These are phyloP conservation scores for Barnettozyma californica DNA, from an alignment of 805 yeast species.

Conservation along the genomic window DNA sequence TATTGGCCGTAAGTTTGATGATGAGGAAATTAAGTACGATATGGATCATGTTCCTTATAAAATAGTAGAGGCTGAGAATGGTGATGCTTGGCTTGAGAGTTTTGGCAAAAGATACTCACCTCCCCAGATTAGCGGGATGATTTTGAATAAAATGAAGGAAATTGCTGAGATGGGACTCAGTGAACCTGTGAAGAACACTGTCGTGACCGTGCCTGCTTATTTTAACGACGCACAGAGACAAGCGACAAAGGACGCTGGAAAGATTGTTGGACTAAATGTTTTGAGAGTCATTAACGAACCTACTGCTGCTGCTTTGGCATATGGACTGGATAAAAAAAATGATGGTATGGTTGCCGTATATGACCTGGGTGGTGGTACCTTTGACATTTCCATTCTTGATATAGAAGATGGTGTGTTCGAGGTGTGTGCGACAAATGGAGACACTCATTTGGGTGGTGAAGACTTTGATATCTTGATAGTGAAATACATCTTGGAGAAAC, in stretches of 20 bases:
- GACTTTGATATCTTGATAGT: constrained; percentile 66
- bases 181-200: constrained; percentile 54
- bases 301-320: constrained; percentile 81
- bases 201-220: constrained; percentile 79
- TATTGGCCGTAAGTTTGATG: constrained; percentile 68
- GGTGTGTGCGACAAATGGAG: constrained; percentile 78
- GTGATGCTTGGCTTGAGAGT: constrained; percentile 61
- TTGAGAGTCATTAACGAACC: constrained; percentile 77
- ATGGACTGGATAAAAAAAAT: constrained; percentile 56
- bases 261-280: constrained; percentile 64
- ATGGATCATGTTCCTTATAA: constrained; percentile 56
- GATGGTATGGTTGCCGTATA: constrained; percentile 42
- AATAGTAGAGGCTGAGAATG: constrained; percentile 51
- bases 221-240: constrained; percentile 78
- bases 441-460: constrained; percentile 79
- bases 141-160: constrained; percentile 57
- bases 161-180: constrained; percentile 51
- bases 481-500: constrained; percentile 45
- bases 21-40: constrained; percentile 67
- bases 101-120: constrained; percentile 50
- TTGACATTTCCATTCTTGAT: constrained; percentile 70
- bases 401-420: constrained; percentile 77
- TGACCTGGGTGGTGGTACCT: constrained; percentile 81
- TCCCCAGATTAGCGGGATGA: constrained; percentile 63
- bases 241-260: constrained; percentile 74